Base-by-base conservation (phyloP, 805 yeast species). In the Helenozyma baotianmanensis region DNA sequence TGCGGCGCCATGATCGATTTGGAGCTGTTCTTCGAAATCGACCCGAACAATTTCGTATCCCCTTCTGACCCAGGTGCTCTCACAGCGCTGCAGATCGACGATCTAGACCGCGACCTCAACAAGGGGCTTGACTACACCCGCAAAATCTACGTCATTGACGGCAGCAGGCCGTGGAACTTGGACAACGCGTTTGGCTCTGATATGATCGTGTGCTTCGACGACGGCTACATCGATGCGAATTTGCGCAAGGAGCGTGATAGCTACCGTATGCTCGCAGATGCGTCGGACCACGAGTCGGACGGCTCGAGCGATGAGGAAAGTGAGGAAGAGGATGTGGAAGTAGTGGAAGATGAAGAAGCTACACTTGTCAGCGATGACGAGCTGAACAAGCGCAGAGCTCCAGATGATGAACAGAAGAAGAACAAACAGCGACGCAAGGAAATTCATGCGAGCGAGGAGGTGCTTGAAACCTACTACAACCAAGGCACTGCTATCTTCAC, bases 101-200 rank as follows among this genome's bases (percentile, higher is more conserved):
- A 54, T 14, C 41, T 64, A 22, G 45, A 40, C 21, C 30, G 29
- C 13, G 43, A 39, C 12, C 12, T 30, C 10, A 22, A 32, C 11
- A 42, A 21, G 50, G 39, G 37, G 14, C 35, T 30, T 15, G 36
- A 34, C 13, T 54, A 70, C 25, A 71, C 61, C 29, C 70, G 92
- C 42, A 76, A 70, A 36, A 73, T 90, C 2, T 94, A 86, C 49
- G 74, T 94, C 9, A 70, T 92, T 35, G 99, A 92, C 58, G 88
- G 95, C 3, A 92, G 84, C 44, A 66, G 97, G 43, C 99, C 98
- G 4, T 92, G 98, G 97, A 89, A 89, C 58, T 64, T 92, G 43
- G 96, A 89, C 54, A 92, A 92, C 53, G 51, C 92, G 29, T 89
- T 84, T 67, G 96, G 95, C 1, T 80, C 90, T 6, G 76, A 77